phyloP scores from a whole-genome alignment of 2,329 filamentous ascomycete species.

The Fusarium sp. region DNA sequence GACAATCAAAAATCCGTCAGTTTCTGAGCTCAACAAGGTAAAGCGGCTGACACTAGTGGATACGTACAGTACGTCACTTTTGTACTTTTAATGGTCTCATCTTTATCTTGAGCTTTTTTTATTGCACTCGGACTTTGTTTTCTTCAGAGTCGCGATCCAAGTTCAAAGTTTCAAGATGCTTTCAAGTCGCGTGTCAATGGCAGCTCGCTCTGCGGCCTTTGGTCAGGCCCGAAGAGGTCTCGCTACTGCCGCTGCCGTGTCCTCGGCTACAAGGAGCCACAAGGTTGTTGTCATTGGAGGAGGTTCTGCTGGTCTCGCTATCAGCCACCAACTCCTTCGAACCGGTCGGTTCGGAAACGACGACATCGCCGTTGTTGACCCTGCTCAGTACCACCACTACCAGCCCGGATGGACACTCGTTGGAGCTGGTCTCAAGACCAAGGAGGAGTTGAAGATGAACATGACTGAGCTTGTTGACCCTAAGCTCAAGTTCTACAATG shows the following conservation, averaged over 20 bases:
- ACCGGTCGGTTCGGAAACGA: conserved; percentile 66
- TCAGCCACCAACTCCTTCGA: conserved; percentile 75
- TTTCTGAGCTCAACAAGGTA: not conserved
- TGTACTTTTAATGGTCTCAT: conserved; percentile 31
- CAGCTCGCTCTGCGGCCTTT: conserved; percentile 23
- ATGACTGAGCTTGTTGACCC: conserved; percentile 65
- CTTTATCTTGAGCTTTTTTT: conserved; percentile 17
- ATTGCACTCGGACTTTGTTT: not conserved
- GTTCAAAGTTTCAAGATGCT: conserved; percentile 39
- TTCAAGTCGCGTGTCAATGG: conserved; percentile 31
- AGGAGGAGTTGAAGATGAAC: conserved; percentile 67
- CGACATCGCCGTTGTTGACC: conserved; percentile 75
- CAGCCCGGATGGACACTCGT: conserved; percentile 79
- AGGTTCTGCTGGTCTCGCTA: conserved; percentile 72
- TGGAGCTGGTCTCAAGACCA: conserved; percentile 73
- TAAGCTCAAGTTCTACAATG: conserved; percentile 71
- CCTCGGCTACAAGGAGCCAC: conserved; percentile 57
- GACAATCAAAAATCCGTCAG: conserved; percentile 9
- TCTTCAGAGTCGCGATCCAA: not conserved
- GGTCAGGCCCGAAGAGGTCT: conserved; percentile 18
- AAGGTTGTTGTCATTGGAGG: conserved; percentile 76
- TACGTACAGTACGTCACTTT: conserved; percentile 33
- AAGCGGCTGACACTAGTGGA: not conserved
- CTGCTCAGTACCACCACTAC: conserved; percentile 73
- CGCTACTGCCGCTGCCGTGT: conserved; percentile 29